These are phyloP conservation scores for Cryptococcus neoformans DNA, from an alignment of 1,284 basidiomycete genomes.

Conservation along the genomic window DNA sequence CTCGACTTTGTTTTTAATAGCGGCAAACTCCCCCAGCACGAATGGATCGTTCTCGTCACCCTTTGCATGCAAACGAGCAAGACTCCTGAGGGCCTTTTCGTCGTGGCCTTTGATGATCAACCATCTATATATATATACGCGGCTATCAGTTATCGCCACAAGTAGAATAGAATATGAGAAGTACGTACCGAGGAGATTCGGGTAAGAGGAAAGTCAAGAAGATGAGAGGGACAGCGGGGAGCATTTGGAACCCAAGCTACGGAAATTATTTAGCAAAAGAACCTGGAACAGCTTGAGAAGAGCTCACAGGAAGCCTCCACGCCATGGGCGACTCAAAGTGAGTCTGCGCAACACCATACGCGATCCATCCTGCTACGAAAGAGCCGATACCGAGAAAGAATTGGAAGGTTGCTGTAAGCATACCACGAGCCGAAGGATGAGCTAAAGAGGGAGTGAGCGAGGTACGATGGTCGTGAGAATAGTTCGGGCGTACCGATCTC, in stretches of 20 bases:
- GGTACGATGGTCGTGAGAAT: background rate
- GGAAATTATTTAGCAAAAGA: background rate
- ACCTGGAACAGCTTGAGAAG: background rate
- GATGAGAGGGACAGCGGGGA: slow-evolving; percentile 57
- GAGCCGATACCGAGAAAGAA: slow-evolving; percentile 56
- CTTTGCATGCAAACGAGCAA: slow-evolving; percentile 63
- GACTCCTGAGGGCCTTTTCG: slow-evolving; percentile 55
- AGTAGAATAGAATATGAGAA: slow-evolving; percentile 46
- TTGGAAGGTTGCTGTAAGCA: slow-evolving; percentile 62
- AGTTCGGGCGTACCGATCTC: slow-evolving; percentile 53
- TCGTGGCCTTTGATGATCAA: slow-evolving; percentile 59
- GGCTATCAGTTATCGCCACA: slow-evolving; percentile 53
- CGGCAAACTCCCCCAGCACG: slow-evolving; percentile 46
- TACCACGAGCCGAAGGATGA: slow-evolving; percentile 61
- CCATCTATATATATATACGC: slow-evolving; percentile 49
- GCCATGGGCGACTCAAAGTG: slow-evolving; percentile 41
- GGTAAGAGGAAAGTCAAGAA: slow-evolving; percentile 57
- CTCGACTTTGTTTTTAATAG: slow-evolving; percentile 45
- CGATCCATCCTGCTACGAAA: slow-evolving; percentile 49
- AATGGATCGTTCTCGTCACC: slow-evolving; percentile 44
- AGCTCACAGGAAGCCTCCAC: slow-evolving; percentile 58
- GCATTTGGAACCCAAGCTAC: slow-evolving; percentile 44
- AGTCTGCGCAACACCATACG: slow-evolving; percentile 48
- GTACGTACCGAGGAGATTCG: slow-evolving; percentile 54
- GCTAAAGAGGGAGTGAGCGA: slow-evolving; percentile 26